A percentile compares a stretch with the other conserved stretches of the same genome.
Evolutionary conservation across 2,329 filamentous ascomycete genomes (phyloP).

Genomic region (Fusarium sp.): DNA sequence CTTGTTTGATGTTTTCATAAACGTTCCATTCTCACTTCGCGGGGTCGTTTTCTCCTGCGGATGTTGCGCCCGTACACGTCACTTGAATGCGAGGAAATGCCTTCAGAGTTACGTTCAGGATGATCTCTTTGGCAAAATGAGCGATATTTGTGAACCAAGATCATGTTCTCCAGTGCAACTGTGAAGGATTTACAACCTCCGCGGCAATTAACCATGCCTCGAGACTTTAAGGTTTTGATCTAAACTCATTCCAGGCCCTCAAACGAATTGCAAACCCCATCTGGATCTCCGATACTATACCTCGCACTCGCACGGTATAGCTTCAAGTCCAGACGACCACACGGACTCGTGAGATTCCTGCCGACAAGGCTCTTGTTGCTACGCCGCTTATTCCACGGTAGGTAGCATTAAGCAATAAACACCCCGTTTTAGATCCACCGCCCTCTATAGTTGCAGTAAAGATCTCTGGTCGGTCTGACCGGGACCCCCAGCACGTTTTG

Average conservation of each 20-base stretch:
- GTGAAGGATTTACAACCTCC: background rate
- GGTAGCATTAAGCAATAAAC: background rate
- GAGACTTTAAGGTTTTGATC: background rate
- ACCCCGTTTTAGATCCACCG: constrained; percentile 22
- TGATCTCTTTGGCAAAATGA: background rate
- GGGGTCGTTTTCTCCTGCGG: background rate
- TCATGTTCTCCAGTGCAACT: background rate
- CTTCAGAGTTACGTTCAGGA: background rate
- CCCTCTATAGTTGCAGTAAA: constrained; percentile 1
- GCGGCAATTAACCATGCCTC: background rate
- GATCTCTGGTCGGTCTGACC: background rate
- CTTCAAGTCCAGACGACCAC: background rate
- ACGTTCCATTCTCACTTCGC: background rate
- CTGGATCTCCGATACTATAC: background rate
- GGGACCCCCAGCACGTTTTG: background rate
- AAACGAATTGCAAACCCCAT: background rate
- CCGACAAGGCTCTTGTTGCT: constrained; percentile 1
- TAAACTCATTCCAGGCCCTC: background rate
- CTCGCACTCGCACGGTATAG: background rate
- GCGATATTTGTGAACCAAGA: background rate
- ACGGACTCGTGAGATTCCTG: no score
- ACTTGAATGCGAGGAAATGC: background rate
- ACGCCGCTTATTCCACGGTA: constrained; percentile 4
- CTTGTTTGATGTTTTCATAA: background rate
- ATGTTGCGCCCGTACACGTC: constrained; percentile 17